These are phyloP conservation scores for Phycomyces blakesleeanus DNA, from an alignment of 192 early-diverging fungal genomes.

Conservation along the genomic window DNA sequence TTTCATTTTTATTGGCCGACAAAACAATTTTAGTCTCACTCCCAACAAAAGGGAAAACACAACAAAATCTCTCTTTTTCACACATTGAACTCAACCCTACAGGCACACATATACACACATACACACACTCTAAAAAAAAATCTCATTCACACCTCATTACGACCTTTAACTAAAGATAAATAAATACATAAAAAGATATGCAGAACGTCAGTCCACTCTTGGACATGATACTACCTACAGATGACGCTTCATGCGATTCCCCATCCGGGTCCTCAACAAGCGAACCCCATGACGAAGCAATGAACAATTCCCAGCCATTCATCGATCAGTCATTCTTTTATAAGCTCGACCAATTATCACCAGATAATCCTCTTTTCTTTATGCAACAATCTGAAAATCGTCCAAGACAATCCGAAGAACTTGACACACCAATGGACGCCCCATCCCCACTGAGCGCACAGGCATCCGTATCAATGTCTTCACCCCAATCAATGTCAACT, in stretches of 20 bases:
- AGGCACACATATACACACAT: neutral
- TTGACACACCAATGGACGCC: neutral
- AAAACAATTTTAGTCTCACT: neutral
- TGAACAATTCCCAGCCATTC: conserved; percentile 13
- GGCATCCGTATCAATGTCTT: conserved; percentile 10
- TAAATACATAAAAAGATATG: neutral
- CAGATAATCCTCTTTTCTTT: conserved; percentile 19
- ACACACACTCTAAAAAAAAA: neutral
- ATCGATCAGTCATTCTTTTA: conserved; percentile 19
- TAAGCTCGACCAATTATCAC: conserved; percentile 16
- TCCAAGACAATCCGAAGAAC: neutral
- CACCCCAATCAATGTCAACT: conserved; percentile 2
- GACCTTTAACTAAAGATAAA: too few species aligned
- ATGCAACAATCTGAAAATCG: conserved; percentile 4
- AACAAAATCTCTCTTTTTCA: neutral
- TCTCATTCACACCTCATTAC: too few species aligned
- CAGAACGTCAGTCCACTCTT: neutral
- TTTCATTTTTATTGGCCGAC: neutral
- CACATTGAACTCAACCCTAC: neutral
- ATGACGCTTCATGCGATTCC: conserved; percentile 26
- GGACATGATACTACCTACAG: neutral
- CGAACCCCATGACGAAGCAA: conserved; percentile 27
- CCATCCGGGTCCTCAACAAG: conserved; percentile 27
- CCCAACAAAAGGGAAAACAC: neutral
- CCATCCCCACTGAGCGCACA: conserved; percentile 3